These are phyloP conservation scores for Cicer cuneatum DNA, from an alignment of 306 rosid species.

Conservation along the genomic window DNA sequence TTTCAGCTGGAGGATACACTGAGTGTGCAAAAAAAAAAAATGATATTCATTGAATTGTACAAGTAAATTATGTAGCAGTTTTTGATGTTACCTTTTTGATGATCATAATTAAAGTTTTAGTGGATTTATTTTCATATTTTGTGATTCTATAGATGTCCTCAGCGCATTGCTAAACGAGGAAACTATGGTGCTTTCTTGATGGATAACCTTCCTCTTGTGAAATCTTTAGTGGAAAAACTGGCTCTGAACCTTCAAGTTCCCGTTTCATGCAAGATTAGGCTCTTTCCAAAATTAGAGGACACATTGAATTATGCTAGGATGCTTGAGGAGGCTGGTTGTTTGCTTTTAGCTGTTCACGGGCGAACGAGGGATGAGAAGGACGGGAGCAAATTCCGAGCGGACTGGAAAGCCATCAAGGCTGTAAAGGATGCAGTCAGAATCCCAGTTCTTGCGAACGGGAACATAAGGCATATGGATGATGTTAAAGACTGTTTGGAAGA, in stretches of 20 bases:
- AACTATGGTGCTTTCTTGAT: slow-evolving; percentile 94
- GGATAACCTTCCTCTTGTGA: slow-evolving; percentile 92
- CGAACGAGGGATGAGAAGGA: slow-evolving; percentile 90
- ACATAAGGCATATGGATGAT: slow-evolving; percentile 58
- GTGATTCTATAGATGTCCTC: slow-evolving; percentile 81
- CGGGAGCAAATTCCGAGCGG: slow-evolving; percentile 84
- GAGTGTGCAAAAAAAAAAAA: not conserved
- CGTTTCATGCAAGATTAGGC: slow-evolving; percentile 91
- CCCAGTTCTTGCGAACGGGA: slow-evolving; percentile 65
- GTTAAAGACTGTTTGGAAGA: slow-evolving; percentile 56
- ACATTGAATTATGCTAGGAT: slow-evolving; percentile 83
- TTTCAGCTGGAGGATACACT: not conserved
- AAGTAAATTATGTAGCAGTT: not conserved
- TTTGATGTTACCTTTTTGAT: not conserved
- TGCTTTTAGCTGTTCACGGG: slow-evolving; percentile 90
- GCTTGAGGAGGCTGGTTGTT: slow-evolving; percentile 96
- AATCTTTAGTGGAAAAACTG: slow-evolving; percentile 80
- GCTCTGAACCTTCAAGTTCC: slow-evolving; percentile 82
- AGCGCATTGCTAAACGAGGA: slow-evolving; percentile 89
- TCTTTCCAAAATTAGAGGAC: slow-evolving; percentile 82
- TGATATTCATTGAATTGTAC: not conserved
- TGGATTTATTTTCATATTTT: slow-evolving; percentile 13
- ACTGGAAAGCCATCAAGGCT: slow-evolving; percentile 86
- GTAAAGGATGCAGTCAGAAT: slow-evolving; percentile 78
- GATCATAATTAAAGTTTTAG: not conserved